phyloP scores from a whole-genome alignment of 441 rosid species.

The Euphorbia celastroides region DNA sequence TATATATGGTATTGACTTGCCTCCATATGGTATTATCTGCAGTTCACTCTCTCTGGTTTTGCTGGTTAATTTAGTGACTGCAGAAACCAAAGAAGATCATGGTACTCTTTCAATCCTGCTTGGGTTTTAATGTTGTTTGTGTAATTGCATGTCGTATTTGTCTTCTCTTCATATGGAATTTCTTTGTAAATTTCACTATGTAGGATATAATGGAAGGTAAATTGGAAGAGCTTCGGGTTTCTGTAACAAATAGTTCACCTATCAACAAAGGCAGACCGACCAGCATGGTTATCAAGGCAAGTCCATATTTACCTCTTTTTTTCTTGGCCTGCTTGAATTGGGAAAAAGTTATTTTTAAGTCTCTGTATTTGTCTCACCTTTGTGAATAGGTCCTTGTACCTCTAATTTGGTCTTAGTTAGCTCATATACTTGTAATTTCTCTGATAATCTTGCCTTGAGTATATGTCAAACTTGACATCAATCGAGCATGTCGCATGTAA shows the following conservation, averaged over 20 bases:
- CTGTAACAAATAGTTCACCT: conserved; percentile 20
- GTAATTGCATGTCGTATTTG: neutral
- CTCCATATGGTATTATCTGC: neutral
- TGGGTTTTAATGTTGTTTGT: neutral
- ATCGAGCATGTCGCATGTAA: neutral
- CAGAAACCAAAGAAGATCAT: conserved; percentile 19
- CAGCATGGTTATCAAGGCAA: conserved; percentile 65
- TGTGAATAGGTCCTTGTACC: too few species aligned
- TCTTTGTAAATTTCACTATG: neutral
- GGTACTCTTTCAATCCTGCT: conserved; percentile 21
- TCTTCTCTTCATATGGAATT: too few species aligned
- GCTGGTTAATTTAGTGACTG: neutral
- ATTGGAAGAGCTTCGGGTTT: conserved; percentile 24
- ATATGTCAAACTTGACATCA: too few species aligned
- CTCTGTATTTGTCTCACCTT: too few species aligned
- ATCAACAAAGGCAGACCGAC: conserved; percentile 36
- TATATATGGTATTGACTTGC: conserved; percentile 7
- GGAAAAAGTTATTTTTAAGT: neutral
- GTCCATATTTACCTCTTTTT: neutral
- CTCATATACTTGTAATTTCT: neutral
- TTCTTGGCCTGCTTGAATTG: neutral
- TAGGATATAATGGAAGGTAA: conserved; percentile 29
- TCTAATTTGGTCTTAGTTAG: neutral
- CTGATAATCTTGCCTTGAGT: neutral
- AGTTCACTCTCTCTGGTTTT: neutral